Percentiles rank a stretch among this genome's conserved stretches.
Evolutionary conservation across 1,139 yeast genomes (phyloP).

Genomic region (Debaryomycetaceae sp.): DNA sequence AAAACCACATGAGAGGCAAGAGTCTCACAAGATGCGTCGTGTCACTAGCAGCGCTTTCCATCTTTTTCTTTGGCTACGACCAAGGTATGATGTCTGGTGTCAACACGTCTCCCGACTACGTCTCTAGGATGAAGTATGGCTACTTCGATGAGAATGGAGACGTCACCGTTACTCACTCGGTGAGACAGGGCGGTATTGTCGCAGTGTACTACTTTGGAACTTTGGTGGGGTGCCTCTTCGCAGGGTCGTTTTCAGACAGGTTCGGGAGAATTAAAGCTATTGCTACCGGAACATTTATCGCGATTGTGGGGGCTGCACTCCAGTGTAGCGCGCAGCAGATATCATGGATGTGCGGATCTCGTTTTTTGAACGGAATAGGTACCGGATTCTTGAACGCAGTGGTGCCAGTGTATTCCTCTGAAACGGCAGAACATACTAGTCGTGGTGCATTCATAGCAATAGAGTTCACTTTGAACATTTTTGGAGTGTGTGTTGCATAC

Average conservation of each 20-base stretch:
- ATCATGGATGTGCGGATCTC: constrained; percentile 26
- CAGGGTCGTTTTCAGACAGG: constrained; percentile 23
- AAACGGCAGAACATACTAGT: constrained; percentile 26
- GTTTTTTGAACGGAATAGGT: constrained; percentile 39
- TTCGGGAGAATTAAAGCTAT: constrained; percentile 24
- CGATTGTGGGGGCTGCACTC: constrained; percentile 23
- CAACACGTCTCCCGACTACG: constrained; percentile 33
- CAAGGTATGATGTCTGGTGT: constrained; percentile 72
- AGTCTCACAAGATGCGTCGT: constrained; percentile 11
- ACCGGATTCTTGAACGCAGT: constrained; percentile 25
- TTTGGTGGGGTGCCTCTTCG: constrained; percentile 26
- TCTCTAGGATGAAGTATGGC: constrained; percentile 23
- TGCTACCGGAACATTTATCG: constrained; percentile 20
- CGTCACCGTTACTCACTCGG: constrained; percentile 23
- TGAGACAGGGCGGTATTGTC: constrained; percentile 39
- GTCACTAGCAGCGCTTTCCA: constrained; percentile 14
- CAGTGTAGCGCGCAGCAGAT: constrained; percentile 21
- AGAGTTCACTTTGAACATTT: constrained; percentile 28
- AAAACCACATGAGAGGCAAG: constrained; percentile 8
- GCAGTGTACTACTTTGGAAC: constrained; percentile 34
- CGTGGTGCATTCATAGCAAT: constrained; percentile 31
- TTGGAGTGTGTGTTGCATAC: constrained; percentile 19
- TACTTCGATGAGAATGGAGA: constrained; percentile 15
- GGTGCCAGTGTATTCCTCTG: constrained; percentile 29
- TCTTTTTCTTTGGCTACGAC: constrained; percentile 57